Conservation (phyloP, 495 filamentous ascomycete genomes). For the Baudoinia panamericana region DNA sequence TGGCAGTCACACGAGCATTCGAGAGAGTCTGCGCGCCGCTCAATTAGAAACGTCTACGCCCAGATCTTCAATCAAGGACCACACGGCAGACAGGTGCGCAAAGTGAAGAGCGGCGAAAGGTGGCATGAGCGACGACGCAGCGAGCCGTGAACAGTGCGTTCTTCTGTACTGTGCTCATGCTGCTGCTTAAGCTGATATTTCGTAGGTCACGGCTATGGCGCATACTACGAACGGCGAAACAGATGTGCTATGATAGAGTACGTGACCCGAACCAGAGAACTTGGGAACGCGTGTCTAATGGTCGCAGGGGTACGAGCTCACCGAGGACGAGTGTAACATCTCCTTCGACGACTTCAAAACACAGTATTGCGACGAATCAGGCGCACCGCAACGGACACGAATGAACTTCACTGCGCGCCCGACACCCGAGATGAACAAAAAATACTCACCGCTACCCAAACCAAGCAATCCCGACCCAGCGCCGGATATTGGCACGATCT, state of each 20-base stretch:
- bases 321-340: constrained; percentile 77
- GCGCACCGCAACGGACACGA: constrained; percentile 60
- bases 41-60: too few species aligned
- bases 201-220: constrained; percentile 21
- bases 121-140: too few species aligned
- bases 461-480: constrained; percentile 35
- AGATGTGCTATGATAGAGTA: constrained; percentile 31
- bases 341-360: constrained; percentile 59
- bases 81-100: too few species aligned
- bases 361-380: constrained; percentile 54
- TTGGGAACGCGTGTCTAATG: constrained; percentile 14
- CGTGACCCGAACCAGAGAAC: background rate
- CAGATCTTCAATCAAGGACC: too few species aligned
- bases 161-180: too few species aligned
- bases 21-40: too few species aligned
- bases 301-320: constrained; percentile 76
- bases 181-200: too few species aligned
- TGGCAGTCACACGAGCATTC: too few species aligned
- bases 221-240: constrained; percentile 25
- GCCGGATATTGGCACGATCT: constrained; percentile 73
- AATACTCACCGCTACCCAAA: constrained; percentile 47
- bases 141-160: background rate
- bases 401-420: constrained; percentile 82
- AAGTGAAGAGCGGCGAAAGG: too few species aligned
- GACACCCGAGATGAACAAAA: constrained; percentile 64